Evolutionary conservation across 116 monocot genomes (phyloP).

Genomic region (Iris pallida): DNA sequence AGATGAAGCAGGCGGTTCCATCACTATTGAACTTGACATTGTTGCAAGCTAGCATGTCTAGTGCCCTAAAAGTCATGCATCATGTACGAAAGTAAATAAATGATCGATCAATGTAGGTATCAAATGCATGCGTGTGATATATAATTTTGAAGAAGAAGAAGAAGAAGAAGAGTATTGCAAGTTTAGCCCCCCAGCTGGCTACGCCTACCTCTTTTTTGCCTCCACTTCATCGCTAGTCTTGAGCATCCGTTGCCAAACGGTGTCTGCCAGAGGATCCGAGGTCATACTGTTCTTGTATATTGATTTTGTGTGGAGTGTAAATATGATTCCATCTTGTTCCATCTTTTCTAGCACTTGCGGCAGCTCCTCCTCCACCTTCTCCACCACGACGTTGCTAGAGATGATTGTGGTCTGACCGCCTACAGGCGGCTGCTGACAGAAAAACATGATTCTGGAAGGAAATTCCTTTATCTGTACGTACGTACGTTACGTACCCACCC

Average conservation of each 20-base stretch:
- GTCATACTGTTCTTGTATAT: background rate
- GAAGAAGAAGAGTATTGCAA: no score
- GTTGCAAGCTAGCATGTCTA: slow-evolving; percentile 3
- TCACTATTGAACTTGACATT: slow-evolving; percentile 8
- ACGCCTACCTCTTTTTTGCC: slow-evolving; percentile 25
- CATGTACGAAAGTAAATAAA: no score
- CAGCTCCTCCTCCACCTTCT: slow-evolving; percentile 5
- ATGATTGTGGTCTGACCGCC: slow-evolving; percentile 12
- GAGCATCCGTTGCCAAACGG: slow-evolving; percentile 28
- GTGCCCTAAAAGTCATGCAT: no score
- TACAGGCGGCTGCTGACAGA: slow-evolving; percentile 1
- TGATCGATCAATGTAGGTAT: no score
- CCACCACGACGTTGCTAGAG: slow-evolving; percentile 1
- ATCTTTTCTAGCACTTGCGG: background rate
- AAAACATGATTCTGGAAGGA: slow-evolving; percentile 2
- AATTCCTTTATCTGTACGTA: slow-evolving; percentile 7
- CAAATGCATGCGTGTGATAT: no score
- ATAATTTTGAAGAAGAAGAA: no score
- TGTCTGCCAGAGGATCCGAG: background rate
- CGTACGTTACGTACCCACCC: no score
- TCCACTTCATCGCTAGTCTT: slow-evolving; percentile 17
- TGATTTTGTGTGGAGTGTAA: background rate
- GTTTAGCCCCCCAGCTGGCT: no score
- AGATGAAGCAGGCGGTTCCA: slow-evolving; percentile 10
- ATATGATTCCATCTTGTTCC: background rate